Percentiles rank a stretch among this genome's conserved stretches.
Evolutionary conservation across 2,329 filamentous ascomycete species (phyloP).

Genomic region (Apiospora rasikravindrae): DNA sequence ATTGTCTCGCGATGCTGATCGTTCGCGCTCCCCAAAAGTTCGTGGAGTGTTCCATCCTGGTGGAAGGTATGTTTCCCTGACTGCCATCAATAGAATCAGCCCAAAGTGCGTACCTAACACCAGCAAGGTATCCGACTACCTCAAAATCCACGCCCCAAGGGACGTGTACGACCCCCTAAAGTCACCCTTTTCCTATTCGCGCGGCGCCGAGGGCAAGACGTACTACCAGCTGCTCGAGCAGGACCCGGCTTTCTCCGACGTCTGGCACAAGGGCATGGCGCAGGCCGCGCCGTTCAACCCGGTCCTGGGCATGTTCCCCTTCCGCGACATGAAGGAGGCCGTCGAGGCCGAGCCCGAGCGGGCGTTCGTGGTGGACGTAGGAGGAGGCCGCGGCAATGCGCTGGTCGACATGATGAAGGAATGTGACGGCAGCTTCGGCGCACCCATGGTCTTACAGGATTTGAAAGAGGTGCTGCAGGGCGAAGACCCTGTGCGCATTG

Average conservation of each 20-base stretch:
- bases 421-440: constrained; percentile 32
- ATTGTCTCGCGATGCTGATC: not conserved
- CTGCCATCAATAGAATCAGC: too few relatives aligned
- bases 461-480: constrained; percentile 41
- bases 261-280: constrained; percentile 42
- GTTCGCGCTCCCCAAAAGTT: not conserved
- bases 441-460: constrained; percentile 41
- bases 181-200: constrained; percentile 40
- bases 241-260: constrained; percentile 35
- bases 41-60: constrained; percentile 20
- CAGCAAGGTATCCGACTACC: constrained; percentile 33
- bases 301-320: constrained; percentile 43
- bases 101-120: not conserved
- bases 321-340: constrained; percentile 35
- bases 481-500: constrained; percentile 18
- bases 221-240: constrained; percentile 42
- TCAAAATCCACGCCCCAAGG: constrained; percentile 37
- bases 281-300: constrained; percentile 41
- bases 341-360: constrained; percentile 37
- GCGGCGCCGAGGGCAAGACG: constrained; percentile 41
- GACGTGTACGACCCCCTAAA: constrained; percentile 40
- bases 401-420: constrained; percentile 37
- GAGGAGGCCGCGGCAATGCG: constrained; percentile 39
- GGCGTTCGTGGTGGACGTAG: constrained; percentile 39
- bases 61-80: not conserved